Conservation (phyloP, 2,329 filamentous ascomycete species). For the Coniochaeta sp. region DNA sequence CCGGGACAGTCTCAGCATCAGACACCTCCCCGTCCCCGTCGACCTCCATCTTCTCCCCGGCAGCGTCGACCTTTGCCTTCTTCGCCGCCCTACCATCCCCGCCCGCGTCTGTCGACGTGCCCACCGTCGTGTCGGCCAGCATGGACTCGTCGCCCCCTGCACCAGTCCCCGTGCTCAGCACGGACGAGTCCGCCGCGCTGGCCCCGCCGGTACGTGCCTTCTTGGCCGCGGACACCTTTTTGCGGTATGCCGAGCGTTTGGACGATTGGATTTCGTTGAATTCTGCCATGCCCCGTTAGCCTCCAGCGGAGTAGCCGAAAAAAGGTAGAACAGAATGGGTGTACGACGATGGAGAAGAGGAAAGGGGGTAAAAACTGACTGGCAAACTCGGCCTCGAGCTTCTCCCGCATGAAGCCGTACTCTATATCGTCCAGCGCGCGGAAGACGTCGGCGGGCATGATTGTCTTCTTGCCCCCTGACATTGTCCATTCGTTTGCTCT, state of each 20-base stretch:
- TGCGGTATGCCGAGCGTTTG: conserved; percentile 66
- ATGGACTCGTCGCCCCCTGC: conserved; percentile 9
- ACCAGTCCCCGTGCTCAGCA: conserved; percentile 23
- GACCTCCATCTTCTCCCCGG: conserved; percentile 39
- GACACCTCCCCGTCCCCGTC: conserved; percentile 30
- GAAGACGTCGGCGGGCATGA: conserved; percentile 68
- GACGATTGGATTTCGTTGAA: conserved; percentile 67
- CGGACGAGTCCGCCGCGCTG: conserved; percentile 18
- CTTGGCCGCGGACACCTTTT: conserved; percentile 62
- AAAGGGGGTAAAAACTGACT: conserved; percentile 41
- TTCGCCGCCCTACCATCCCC: conserved; percentile 22
- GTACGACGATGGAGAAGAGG: background rate
- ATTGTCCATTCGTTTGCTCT: conserved; percentile 62
- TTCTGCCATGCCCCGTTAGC: conserved; percentile 32
- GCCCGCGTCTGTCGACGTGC: conserved; percentile 10
- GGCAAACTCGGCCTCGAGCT: conserved; percentile 67
- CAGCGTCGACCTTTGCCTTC: conserved; percentile 29
- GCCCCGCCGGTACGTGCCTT: conserved; percentile 16
- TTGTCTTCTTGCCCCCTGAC: conserved; percentile 66
- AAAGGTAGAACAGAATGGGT: background rate
- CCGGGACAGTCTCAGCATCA: conserved; percentile 21
- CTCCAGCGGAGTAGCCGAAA: no score
- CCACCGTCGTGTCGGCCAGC: conserved; percentile 11
- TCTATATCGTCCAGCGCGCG: conserved; percentile 71
- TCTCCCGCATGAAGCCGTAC: conserved; percentile 61